A percentile compares a stretch with the other conserved stretches of the same genome.
phyloP scores from a whole-genome alignment of 768 basidiomycete genomes.

The Amanita phalloides region DNA sequence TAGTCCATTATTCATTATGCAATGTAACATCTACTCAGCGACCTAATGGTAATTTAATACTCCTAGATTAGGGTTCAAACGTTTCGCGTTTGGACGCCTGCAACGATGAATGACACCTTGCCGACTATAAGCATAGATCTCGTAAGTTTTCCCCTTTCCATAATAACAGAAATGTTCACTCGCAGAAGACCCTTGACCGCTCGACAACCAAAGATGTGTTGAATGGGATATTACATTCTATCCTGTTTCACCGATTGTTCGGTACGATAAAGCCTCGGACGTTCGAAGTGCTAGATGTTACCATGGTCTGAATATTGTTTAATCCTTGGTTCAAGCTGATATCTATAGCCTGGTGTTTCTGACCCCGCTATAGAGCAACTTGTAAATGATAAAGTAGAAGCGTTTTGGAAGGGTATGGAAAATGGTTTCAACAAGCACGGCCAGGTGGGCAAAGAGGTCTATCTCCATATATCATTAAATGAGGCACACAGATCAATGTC shows the following conservation, averaged over 20 bases:
- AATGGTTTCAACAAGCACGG: constrained; percentile 51
- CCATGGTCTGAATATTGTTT: constrained; percentile 44
- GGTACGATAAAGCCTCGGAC: constrained; percentile 68
- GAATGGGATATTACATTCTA: constrained; percentile 66
- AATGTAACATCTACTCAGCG: neutral
- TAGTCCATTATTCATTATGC: neutral
- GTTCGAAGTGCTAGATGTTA: constrained; percentile 76
- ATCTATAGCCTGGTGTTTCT: constrained; percentile 58
- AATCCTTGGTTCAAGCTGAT: neutral
- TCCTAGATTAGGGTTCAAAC: constrained; percentile 4
- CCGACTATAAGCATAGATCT: constrained; percentile 42
- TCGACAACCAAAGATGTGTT: constrained; percentile 65
- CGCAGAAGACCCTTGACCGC: constrained; percentile 55
- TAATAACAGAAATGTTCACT: constrained; percentile 2
- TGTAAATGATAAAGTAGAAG: constrained; percentile 66
- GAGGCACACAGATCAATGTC: constrained; percentile 43
- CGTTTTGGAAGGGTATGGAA: constrained; percentile 73
- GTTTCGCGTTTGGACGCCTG: no score
- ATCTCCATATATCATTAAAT: neutral
- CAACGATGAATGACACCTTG: constrained; percentile 13
- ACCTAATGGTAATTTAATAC: neutral
- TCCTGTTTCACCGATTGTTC: constrained; percentile 77
- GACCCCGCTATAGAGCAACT: constrained; percentile 64
- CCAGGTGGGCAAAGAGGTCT: constrained; percentile 33
- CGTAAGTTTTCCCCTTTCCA: constrained; percentile 15